Evolutionary conservation across 2,329 filamentous ascomycete genomes (phyloP), one percentile per base, ranked within the genome.

Genomic region (Davidsoniella virescens): DNA sequence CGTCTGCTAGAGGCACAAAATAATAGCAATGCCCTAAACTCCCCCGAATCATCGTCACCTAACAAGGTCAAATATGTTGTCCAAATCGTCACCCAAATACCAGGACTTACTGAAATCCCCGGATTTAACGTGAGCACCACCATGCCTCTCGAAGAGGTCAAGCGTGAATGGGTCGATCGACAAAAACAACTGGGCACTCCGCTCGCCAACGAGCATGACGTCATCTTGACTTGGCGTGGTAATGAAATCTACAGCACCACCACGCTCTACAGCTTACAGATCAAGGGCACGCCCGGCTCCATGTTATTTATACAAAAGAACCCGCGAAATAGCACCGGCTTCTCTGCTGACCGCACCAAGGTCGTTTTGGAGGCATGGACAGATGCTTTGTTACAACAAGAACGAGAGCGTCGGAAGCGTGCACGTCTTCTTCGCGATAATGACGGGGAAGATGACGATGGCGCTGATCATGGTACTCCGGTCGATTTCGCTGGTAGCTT

Each of bases 291-390:
- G 18, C 25, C 50, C 8, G 59, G 55, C 5, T 58, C 59, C 10
- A 63, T 71, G 4, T 70, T 71, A 39, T 62, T 68, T 12, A 62
- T 73, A 17, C 58, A 61, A 9, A 33, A 41, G 18, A 61, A 67
- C 43, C 52, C 52, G 1, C 54, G 54, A 7, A 57, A 61, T 39
- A 60, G 65, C 3, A 68, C 70, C 18, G 71, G 73, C 1, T 72
- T 74, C 44, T 56, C 60, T 49, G 63, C 69, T 2, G 71, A 73
- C 23, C 70, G 72, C 20, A 69, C 70, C 10, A 73, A 74, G 49
- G 72, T 94, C n/a, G 74, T 82, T 56, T 71, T 94, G 55, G 80
- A 88, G 62, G 84, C 82, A 5, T 86, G 84, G 73, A 90, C 84
- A 0, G 69, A 77, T 6, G 76, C 82, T 9, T 63, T 75, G 1